Conservation (phyloP, 2,329 filamentous ascomycete genomes). For the Macrophomina tecta region DNA sequence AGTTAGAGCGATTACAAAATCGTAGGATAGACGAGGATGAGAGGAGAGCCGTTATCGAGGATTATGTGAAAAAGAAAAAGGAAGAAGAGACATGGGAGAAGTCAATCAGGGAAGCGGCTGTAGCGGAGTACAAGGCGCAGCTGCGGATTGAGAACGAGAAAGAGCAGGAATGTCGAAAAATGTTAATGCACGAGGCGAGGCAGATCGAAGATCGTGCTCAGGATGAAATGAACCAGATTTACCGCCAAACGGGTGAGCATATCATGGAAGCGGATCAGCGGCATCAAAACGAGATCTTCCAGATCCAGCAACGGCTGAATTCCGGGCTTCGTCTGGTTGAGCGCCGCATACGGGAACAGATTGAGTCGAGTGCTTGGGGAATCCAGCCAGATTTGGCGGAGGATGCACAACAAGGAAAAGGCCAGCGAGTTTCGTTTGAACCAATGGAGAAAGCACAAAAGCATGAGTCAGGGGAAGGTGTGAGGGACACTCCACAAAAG, state of each 20-base stretch:
- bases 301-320: slow-evolving; percentile 7
- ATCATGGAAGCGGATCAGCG: not conserved
- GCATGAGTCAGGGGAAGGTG: not conserved
- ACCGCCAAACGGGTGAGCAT: slow-evolving; percentile 2
- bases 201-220: slow-evolving; percentile 7
- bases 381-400: not conserved
- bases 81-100: not conserved
- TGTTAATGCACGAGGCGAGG: not conserved
- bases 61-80: not conserved
- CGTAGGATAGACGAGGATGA: not conserved
- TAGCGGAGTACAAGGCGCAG: not conserved
- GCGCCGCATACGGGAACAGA: slow-evolving; percentile 8
- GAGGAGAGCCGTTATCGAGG: not conserved
- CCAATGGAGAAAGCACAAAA: not conserved
- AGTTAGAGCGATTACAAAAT: not conserved
- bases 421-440: not conserved
- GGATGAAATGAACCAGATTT: slow-evolving; percentile 5
- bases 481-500: not conserved
- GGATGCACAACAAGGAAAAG: not conserved
- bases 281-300: slow-evolving; percentile 7
- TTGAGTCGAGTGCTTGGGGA: not conserved
- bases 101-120: not conserved
- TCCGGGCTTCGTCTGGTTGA: not conserved
- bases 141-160: not conserved
- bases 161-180: not conserved